phyloP scores from a whole-genome alignment of 805 yeast genomes.

The Starmerella roubikii region DNA sequence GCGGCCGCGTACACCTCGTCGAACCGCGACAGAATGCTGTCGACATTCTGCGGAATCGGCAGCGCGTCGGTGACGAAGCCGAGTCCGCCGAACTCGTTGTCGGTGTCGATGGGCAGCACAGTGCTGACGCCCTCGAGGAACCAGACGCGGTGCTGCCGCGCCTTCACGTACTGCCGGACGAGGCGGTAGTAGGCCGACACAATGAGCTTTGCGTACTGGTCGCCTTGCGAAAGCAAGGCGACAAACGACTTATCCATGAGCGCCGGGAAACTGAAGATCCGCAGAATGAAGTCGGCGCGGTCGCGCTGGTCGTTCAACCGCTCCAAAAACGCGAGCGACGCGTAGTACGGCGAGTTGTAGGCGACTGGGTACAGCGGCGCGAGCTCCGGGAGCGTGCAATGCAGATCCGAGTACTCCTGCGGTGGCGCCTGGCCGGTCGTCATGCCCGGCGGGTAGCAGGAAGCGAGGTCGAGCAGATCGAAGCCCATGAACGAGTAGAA shows the following conservation, averaged over 20 bases:
- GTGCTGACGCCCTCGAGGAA: slow-evolving; percentile 82
- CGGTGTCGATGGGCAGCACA: slow-evolving; percentile 83
- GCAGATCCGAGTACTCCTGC: slow-evolving; percentile 22
- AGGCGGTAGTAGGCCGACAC: slow-evolving; percentile 79
- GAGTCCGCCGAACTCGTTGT: slow-evolving; percentile 57
- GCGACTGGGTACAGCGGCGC: slow-evolving; percentile 79
- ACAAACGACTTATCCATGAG: slow-evolving; percentile 68
- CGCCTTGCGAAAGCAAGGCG: slow-evolving; percentile 69
- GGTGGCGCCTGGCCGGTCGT: background rate
- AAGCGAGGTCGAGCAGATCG: slow-evolving; percentile 81
- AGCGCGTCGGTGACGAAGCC: slow-evolving; percentile 31
- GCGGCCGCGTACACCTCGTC: slow-evolving; percentile 22
- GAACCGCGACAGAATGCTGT: slow-evolving; percentile 19
- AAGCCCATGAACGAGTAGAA: slow-evolving; percentile 65
- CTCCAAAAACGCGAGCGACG: slow-evolving; percentile 76
- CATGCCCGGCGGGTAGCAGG: slow-evolving; percentile 22
- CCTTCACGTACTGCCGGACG: slow-evolving; percentile 66
- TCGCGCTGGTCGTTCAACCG: slow-evolving; percentile 63
- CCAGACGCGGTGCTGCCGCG: slow-evolving; percentile 85
- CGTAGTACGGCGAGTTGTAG: slow-evolving; percentile 67
- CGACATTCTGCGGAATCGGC: slow-evolving; percentile 25
- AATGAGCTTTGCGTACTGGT: slow-evolving; percentile 75
- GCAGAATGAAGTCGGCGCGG: slow-evolving; percentile 70
- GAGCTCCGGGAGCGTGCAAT: slow-evolving; percentile 74
- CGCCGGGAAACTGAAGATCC: slow-evolving; percentile 91